A percentile compares a stretch with the other conserved stretches of the same genome.
phyloP scores from a whole-genome alignment of 75 land plant genomes.

The Larix kaempferi region DNA sequence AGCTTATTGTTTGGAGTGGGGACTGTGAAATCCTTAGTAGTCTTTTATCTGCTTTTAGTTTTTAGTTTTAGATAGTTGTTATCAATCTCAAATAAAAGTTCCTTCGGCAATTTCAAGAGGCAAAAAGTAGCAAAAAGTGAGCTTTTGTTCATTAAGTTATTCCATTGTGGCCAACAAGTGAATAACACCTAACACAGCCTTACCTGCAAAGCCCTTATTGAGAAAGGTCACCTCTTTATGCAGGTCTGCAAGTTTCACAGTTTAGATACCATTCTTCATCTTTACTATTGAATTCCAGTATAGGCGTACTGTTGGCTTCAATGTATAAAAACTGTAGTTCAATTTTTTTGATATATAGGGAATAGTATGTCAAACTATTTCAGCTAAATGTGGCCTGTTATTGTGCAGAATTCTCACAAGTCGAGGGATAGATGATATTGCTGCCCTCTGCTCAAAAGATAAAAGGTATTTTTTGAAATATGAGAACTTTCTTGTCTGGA shows the following conservation, averaged over 20 bases:
- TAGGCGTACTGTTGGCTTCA: background rate
- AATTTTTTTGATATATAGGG: background rate
- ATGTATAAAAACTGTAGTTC: background rate
- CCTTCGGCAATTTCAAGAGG: too few species aligned
- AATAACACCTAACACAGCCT: background rate
- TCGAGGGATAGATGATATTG: constrained; percentile 72
- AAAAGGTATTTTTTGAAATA: constrained; percentile 46
- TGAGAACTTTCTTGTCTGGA: background rate
- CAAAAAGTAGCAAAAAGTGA: too few species aligned
- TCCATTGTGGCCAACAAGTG: background rate
- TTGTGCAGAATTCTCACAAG: constrained; percentile 59
- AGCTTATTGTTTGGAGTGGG: background rate
- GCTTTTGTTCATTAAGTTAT: too few species aligned
- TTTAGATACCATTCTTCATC: background rate
- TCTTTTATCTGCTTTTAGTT: background rate
- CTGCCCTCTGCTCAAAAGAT: constrained; percentile 57
- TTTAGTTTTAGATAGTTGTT: too few species aligned
- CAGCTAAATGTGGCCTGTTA: background rate
- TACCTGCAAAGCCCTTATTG: background rate
- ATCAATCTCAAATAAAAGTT: too few species aligned
- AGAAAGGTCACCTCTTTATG: background rate
- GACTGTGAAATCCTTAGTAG: constrained; percentile 32
- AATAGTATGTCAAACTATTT: background rate
- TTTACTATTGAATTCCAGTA: background rate
- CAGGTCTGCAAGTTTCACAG: background rate